Evolutionary conservation across 176 grass and related monocot genomes (phyloP), one percentile per base, ranked within the genome.

Genomic region (Triticum turgidum): DNA sequence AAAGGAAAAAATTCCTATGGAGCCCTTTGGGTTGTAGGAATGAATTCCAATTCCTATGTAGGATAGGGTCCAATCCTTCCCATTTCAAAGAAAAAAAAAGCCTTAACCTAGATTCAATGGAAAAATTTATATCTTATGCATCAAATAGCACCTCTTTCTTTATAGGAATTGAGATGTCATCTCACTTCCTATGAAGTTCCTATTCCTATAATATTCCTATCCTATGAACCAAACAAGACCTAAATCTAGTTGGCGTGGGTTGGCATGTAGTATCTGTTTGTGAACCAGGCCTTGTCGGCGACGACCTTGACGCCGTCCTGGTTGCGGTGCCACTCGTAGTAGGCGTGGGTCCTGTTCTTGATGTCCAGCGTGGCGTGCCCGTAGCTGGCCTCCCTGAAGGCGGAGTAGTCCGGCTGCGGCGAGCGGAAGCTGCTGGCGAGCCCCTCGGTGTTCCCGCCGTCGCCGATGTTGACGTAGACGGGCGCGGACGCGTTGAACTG

Each of bases 311-410:
- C 9, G 15, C 91, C 93, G 4, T 93, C 91, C 54, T 91, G 65
- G 86, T 95, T 95, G 24, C 86, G 86, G 81, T 93, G 91, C 93
- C 93, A 95, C 70, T 61, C 85, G 75, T 89, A 93, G 56, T 87
- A 89, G 0, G 93, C 93, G 29, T 93, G 93, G 6, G 91, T 95
- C 45, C 81, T 66, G 69, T 95, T 95, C 83, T 84, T 92, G 62
- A 95, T 92, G 6, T 95, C 80, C 11, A 92, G 88, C 34, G 88
- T 86, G 0, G 90, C 93, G 24, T 95, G 93, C 0, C 94, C 94
- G 45, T 88, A 95, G 87, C 91, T 95, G 0, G 89, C 89, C 85
- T 95, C 94, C 61, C 91, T 84, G 67, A 93, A 95, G 14, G 84
- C 87, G 0, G 89, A 95, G 70, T 95, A 95, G 25, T 54, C 75